phyloP scores from a whole-genome alignment of 331 rosid genomes.

The Phaseolus coccineus region DNA sequence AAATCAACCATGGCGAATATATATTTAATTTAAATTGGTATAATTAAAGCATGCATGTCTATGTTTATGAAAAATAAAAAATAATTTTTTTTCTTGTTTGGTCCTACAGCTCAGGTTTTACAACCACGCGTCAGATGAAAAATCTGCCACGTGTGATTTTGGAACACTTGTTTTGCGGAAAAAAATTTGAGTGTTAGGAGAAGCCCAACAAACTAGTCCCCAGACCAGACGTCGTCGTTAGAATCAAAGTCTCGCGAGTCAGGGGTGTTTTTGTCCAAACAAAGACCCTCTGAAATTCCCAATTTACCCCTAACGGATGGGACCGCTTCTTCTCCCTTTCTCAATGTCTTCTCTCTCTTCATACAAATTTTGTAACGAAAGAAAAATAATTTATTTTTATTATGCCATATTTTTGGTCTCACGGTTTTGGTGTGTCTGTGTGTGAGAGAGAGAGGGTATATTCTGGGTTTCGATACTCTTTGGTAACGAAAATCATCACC shows the following conservation, averaged over 20 bases:
- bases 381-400: conserved; percentile 34
- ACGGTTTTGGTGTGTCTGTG: conserved; percentile 1
- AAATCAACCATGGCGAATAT: neutral
- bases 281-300: neutral
- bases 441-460: conserved; percentile 52
- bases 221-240: conserved; percentile 32
- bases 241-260: conserved; percentile 31
- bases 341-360: conserved; percentile 22
- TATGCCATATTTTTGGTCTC: conserved; percentile 9
- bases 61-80: neutral
- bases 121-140: neutral
- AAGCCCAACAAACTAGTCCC: conserved; percentile 18
- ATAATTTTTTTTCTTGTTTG: neutral
- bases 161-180: conserved; percentile 37
- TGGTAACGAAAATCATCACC: conserved; percentile 41
- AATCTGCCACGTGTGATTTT: conserved; percentile 9
- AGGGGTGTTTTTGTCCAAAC: conserved; percentile 48
- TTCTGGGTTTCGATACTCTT: conserved; percentile 65
- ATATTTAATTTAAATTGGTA: neutral
- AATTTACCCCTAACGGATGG: conserved; percentile 50
- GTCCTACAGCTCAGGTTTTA: neutral
- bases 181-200: neutral
- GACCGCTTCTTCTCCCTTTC: conserved; percentile 13
- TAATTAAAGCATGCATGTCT: neutral
- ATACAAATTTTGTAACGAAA: neutral